Evolutionary conservation across 345 rosid genomes (phyloP).

Genomic region (Camelina laxa): DNA sequence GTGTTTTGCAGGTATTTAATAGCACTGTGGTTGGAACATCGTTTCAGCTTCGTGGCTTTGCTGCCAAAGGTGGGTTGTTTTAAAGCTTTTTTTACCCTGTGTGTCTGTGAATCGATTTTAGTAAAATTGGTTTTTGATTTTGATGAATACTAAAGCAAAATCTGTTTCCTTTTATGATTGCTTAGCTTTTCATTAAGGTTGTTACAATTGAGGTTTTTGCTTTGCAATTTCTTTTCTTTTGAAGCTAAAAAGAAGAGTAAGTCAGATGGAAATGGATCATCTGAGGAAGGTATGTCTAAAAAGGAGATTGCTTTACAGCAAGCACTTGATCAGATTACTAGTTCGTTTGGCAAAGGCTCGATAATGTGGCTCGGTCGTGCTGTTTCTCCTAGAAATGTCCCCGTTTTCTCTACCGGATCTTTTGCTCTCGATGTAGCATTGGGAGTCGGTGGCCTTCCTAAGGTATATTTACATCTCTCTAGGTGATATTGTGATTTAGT

Average conservation of each 20-base stretch:
- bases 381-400: slow-evolving; percentile 64
- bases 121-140: neutral
- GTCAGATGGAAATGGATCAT: slow-evolving; percentile 74
- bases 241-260: slow-evolving; percentile 74
- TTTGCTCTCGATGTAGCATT: slow-evolving; percentile 84
- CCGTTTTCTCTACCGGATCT: slow-evolving; percentile 89
- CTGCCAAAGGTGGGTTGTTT: slow-evolving; percentile 62
- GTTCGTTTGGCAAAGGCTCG: slow-evolving; percentile 83
- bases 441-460: slow-evolving; percentile 94
- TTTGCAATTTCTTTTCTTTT: slow-evolving; percentile 28
- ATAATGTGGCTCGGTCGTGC: slow-evolving; percentile 95
- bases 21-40: slow-evolving; percentile 55
- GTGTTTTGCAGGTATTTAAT: slow-evolving; percentile 52
- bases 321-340: slow-evolving; percentile 88
- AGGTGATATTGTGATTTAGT: neutral
- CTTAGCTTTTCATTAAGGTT: slow-evolving; percentile 6
- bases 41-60: slow-evolving; percentile 56
- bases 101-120: neutral
- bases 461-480: slow-evolving; percentile 55
- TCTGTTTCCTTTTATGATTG: slow-evolving; percentile 11
- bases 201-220: slow-evolving; percentile 1
- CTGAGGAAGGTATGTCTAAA: slow-evolving; percentile 75
- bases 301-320: slow-evolving; percentile 86
- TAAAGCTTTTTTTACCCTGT: slow-evolving; percentile 31
- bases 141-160: neutral